Evolutionary conservation across 2,329 filamentous ascomycete species (phyloP).

Genomic region (Colletotrichum camelliae): DNA sequence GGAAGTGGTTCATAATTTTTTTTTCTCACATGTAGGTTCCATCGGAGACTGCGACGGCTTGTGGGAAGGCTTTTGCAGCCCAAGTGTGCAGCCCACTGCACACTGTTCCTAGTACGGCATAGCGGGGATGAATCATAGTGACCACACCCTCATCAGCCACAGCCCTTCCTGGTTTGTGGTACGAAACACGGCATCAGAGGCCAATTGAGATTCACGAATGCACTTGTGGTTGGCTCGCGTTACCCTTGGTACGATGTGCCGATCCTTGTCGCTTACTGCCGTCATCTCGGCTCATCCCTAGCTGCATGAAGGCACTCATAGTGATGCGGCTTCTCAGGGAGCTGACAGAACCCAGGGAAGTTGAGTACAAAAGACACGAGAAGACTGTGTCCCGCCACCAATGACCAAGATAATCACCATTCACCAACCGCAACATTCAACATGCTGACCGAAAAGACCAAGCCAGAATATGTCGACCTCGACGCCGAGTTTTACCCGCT

Average conservation of each 20-base stretch:
- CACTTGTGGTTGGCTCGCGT: not conserved
- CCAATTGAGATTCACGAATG: not conserved
- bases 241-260: not conserved
- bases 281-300: not conserved
- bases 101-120: not conserved
- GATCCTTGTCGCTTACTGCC: not conserved
- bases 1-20: not conserved
- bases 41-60: not conserved
- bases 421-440: conserved; percentile 5
- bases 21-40: not conserved
- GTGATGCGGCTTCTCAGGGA: not conserved
- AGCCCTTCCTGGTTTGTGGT: not conserved
- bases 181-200: not conserved
- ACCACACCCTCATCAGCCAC: not conserved
- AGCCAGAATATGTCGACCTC: conserved; percentile 31
- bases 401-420: not conserved
- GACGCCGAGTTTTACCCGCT: conserved; percentile 36
- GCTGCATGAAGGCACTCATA: not conserved
- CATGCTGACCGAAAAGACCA: conserved; percentile 28
- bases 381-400: not conserved
- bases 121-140: not conserved
- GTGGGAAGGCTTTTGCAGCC: not conserved
- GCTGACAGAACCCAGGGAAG: not conserved
- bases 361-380: not conserved
- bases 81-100: not conserved